Evolutionary conservation across 2,329 filamentous ascomycete species (phyloP).

Genomic region (Trichophyton rubrum): DNA sequence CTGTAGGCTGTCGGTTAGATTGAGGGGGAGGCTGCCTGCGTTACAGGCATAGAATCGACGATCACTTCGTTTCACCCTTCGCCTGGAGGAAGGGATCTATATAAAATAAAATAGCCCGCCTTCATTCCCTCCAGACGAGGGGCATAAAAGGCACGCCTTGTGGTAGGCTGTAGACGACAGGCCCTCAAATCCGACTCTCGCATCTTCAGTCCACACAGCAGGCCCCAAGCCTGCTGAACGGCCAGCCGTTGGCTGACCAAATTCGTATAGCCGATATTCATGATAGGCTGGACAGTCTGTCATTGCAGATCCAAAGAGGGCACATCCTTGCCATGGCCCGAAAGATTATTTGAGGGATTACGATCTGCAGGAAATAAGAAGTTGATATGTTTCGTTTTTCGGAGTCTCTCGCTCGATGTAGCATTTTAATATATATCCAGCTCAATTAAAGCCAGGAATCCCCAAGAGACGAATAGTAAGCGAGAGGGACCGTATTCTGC

Average conservation of each 20-base stretch:
- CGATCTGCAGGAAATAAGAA: background rate
- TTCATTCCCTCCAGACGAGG: background rate
- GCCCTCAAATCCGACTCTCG: background rate
- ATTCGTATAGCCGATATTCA: background rate
- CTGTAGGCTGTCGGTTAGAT: background rate
- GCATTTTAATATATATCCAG: background rate
- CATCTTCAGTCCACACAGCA: background rate
- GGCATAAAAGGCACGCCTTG: background rate
- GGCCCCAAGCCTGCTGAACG: background rate
- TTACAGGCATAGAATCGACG: background rate
- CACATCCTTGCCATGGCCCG: background rate
- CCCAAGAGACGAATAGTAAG: background rate
- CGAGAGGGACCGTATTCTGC: background rate
- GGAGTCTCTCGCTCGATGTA: background rate
- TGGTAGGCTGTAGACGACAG: background rate
- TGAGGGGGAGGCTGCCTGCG: background rate
- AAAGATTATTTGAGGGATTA: conserved; percentile 2
- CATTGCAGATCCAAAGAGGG: background rate
- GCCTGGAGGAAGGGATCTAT: background rate
- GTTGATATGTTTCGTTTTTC: background rate
- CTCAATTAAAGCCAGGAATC: background rate
- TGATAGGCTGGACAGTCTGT: background rate
- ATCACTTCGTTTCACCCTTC: background rate
- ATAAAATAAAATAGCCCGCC: background rate
- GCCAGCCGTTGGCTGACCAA: background rate